Percentiles rank a stretch among this genome's conserved stretches.
phyloP scores from a whole-genome alignment of 768 basidiomycete genomes.

The Naganishia randhawae region DNA sequence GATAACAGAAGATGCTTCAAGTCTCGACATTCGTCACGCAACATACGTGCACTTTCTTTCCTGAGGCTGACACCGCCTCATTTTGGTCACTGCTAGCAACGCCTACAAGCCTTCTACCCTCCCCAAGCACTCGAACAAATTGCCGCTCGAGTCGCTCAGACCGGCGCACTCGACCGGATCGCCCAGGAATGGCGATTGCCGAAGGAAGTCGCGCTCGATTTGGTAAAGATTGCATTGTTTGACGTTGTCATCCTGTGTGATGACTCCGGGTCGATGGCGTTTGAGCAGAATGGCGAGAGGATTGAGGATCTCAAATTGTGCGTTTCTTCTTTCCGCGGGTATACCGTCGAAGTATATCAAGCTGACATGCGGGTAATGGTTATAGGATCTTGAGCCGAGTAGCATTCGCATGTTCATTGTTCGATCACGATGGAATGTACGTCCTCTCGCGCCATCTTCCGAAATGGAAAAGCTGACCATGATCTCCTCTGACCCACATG shows the following conservation, averaged over 20 bases:
- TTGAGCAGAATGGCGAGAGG: conserved; percentile 52
- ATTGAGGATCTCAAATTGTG: conserved; percentile 53
- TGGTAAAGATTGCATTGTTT: conserved; percentile 52
- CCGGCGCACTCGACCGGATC: conserved; percentile 49
- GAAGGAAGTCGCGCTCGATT: conserved; percentile 52
- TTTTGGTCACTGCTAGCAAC: conserved; percentile 47
- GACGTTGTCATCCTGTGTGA: conserved; percentile 46
- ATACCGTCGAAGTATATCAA: background rate
- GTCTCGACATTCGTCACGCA: too few relatives aligned
- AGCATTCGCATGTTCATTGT: conserved; percentile 50
- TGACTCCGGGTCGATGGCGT: conserved; percentile 41
- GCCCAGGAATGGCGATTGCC: conserved; percentile 52
- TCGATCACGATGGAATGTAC: conserved; percentile 53
- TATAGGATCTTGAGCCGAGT: conserved; percentile 46
- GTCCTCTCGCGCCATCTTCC: too few relatives aligned
- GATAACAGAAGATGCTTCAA: too few relatives aligned
- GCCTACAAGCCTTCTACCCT: conserved; percentile 53
- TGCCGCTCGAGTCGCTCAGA: conserved; percentile 49
- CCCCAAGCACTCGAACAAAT: conserved; percentile 48
- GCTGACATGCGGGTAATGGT: conserved; percentile 35
- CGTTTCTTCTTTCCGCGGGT: background rate
- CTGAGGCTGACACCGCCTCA: background rate
- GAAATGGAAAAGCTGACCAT: too few relatives aligned
- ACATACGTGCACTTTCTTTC: background rate
- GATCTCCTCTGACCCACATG: too few relatives aligned